A percentile compares a stretch with the other conserved stretches of the same genome.
phyloP scores from a whole-genome alignment of 2,329 filamentous ascomycete species.

The Fusarium pininemorale region DNA sequence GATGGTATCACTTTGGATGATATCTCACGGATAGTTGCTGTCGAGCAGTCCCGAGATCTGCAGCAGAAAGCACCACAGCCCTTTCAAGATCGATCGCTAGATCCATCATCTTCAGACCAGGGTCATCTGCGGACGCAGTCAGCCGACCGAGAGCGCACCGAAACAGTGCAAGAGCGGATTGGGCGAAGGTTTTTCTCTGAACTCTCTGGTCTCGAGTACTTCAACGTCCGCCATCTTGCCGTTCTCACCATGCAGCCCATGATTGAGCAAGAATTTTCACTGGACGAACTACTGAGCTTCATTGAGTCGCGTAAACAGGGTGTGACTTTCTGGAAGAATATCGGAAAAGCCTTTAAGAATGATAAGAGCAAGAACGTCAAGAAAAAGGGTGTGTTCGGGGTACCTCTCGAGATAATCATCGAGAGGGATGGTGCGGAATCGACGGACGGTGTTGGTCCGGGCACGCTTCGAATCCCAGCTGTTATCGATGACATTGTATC shows the following conservation, averaged over 20 bases:
- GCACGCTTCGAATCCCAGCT: constrained; percentile 88
- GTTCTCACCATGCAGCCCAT: constrained; percentile 95
- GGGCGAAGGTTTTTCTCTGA: constrained; percentile 93
- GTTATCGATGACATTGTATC: constrained; percentile 93
- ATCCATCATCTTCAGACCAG: constrained; percentile 60
- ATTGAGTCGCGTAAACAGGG: constrained; percentile 86
- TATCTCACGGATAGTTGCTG: constrained; percentile 93
- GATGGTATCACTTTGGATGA: constrained; percentile 95
- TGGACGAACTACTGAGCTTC: constrained; percentile 90
- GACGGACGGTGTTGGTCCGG: constrained; percentile 95
- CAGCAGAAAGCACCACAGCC: constrained; percentile 66
- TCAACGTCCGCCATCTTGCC: constrained; percentile 94
- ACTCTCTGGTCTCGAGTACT: constrained; percentile 93
- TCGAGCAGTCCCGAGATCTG: constrained; percentile 93
- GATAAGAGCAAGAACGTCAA: constrained; percentile 80
- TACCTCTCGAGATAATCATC: constrained; percentile 86
- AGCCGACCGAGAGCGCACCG: constrained; percentile 60
- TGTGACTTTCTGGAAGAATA: constrained; percentile 97
- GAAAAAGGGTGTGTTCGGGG: constrained; percentile 94
- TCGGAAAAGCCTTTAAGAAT: constrained; percentile 94
- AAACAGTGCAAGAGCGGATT: constrained; percentile 63
- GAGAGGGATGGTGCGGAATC: constrained; percentile 96
- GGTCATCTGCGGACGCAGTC: constrained; percentile 73
- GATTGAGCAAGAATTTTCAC: constrained; percentile 87
- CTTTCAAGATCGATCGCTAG: constrained; percentile 52